Conservation (phyloP, 768 basidiomycete species). For the Lactifluus pinguis region DNA sequence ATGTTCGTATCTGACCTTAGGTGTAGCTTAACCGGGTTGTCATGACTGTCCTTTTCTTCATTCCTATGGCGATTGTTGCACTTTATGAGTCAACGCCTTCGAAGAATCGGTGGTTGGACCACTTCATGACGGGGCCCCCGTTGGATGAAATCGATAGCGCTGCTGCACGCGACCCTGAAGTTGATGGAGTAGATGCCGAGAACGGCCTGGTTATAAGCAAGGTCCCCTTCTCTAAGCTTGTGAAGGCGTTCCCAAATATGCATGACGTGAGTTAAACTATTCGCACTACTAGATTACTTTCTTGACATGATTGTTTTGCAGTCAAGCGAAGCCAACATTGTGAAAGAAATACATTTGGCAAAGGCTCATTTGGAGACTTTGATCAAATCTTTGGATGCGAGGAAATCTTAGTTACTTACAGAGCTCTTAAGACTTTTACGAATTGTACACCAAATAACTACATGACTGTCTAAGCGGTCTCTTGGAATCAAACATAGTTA, state of each 20-base stretch:
- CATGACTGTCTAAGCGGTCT: background rate
- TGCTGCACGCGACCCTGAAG: conserved; percentile 47
- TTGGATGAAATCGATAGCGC: conserved; percentile 55
- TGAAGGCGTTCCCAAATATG: conserved; percentile 67
- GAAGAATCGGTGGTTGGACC: conserved; percentile 51
- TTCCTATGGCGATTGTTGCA: conserved; percentile 68
- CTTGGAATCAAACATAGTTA: background rate
- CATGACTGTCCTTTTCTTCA: conserved; percentile 75
- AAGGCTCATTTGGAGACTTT: conserved; percentile 35
- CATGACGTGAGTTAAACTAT: conserved; percentile 41
- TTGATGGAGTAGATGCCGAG: conserved; percentile 45
- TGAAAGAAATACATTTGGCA: conserved; percentile 54
- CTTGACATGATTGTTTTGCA: conserved; percentile 23
- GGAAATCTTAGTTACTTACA: conserved; percentile 9
- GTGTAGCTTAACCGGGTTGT: conserved; percentile 62
- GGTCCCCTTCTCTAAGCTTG: conserved; percentile 58
- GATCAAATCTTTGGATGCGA: conserved; percentile 28
- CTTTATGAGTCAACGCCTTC: conserved; percentile 57
- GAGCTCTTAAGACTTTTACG: background rate
- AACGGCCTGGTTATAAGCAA: conserved; percentile 57
- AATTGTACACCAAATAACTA: background rate
- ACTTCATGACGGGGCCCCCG: conserved; percentile 45
- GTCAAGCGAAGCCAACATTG: conserved; percentile 62
- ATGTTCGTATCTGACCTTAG: conserved; percentile 3
- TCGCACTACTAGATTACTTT: conserved; percentile 8